Evolutionary conservation across 768 basidiomycete species (phyloP), one percentile per base, ranked within the genome.

Genomic region (Boletellus ananas): DNA sequence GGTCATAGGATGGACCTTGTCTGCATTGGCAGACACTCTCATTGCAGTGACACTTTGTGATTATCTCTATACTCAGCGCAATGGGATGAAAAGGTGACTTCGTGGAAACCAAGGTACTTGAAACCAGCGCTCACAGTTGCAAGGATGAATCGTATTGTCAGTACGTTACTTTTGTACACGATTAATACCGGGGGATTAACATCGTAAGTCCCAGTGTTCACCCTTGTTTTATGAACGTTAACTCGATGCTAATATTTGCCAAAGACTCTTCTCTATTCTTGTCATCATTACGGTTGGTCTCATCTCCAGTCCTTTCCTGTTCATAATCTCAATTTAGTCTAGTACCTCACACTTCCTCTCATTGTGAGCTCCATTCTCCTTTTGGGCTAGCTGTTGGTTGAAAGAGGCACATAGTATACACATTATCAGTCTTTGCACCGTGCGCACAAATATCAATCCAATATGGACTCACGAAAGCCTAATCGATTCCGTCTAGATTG

Each of bases 131-230:
- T n/a, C 11, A 31, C 34, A 8, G 12, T 35, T 34, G 9, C n/a
- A 8, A 59, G 58, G 29, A 59, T 51, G 14, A 49, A 59, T 18
- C 44, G 18, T 4, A 23, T 60, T 20, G 50, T 60, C 43, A 54
- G 57, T 14, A 49, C 34, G 6, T 39, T 60, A 16, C 49, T 60
- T 6, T 18, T 60, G 21, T 60, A 60, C 41, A 60, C 37, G 16
- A 46, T 60, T 46, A 54, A 57, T 25, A 57, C 57, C 6, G 57
- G 55, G 12, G 51, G 34, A 1, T 18, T 57, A 23, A 57, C 57
- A 1, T 59, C 52, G 52, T 58, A 27, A 48, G 40, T 43, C 18
- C 20, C 21, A 9, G 4, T 20, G 33, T 13, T n/a, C 4, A 16
- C 6, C 25, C 12, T 17, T 21, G 2, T 12, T 6, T 16, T 29